These are phyloP conservation scores for Erodium maritimum DNA, from an alignment of 345 rosid genomes.

Conservation along the genomic window DNA sequence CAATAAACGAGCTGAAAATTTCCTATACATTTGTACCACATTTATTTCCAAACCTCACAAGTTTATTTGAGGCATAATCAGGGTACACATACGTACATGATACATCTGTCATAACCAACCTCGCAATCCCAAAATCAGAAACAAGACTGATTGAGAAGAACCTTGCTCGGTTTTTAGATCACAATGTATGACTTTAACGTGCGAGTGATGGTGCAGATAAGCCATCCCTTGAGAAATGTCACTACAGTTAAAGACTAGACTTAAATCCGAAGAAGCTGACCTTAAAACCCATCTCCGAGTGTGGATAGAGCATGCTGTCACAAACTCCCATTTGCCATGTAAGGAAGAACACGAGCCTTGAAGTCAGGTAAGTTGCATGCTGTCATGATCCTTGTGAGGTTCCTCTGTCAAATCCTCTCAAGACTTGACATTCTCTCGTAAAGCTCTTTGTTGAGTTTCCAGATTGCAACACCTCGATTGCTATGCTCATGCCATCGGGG, in stretches of 20 bases:
- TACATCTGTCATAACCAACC: conserved; percentile 27
- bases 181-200: conserved; percentile 39
- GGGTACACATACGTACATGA: no score
- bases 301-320: conserved; percentile 36
- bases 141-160: conserved; percentile 54
- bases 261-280: conserved; percentile 30
- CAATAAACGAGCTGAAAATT: no score
- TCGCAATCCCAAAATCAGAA: conserved; percentile 52
- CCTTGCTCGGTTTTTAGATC: conserved; percentile 55
- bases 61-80: no score
- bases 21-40: no score
- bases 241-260: conserved; percentile 35
- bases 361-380: conserved; percentile 47
- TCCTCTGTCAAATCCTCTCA: conserved; percentile 46
- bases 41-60: no score
- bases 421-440: conserved; percentile 44
- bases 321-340: conserved; percentile 45
- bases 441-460: conserved; percentile 45
- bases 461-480: conserved; percentile 36
- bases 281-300: conserved; percentile 15
- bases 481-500: conserved; percentile 31
- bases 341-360: conserved; percentile 50
- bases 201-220: conserved; percentile 55
- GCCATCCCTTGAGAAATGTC: conserved; percentile 57
- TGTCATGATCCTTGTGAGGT: conserved; percentile 44